These are phyloP conservation scores for Kodamaea sagamina DNA, from an alignment of 805 yeast species.

Conservation along the genomic window DNA sequence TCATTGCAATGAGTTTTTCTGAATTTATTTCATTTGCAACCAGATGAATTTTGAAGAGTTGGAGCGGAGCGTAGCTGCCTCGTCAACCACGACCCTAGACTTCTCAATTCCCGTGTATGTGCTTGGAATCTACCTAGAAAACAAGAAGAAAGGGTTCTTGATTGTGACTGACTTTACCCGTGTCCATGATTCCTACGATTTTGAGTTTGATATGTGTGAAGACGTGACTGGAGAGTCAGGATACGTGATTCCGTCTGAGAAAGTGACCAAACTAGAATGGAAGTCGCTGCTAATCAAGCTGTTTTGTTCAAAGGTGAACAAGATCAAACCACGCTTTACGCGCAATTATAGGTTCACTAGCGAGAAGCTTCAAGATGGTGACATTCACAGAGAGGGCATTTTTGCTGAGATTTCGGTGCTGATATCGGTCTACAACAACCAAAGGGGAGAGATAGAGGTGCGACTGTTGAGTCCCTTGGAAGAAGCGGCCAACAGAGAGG, in stretches of 20 bases:
- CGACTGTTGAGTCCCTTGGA: conserved; percentile 4
- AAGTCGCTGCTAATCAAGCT: conserved; percentile 7
- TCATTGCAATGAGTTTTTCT: conserved; percentile 5
- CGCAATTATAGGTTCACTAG: conserved; percentile 1
- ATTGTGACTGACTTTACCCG: conserved; percentile 15
- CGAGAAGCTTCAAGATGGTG: conserved; percentile 3
- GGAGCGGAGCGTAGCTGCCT: not conserved
- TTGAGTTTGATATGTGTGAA: conserved; percentile 2
- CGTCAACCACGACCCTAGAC: conserved; percentile 6
- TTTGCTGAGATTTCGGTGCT: conserved; percentile 7
- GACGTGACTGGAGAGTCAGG: conserved; percentile 1
- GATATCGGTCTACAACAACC: conserved; percentile 4
- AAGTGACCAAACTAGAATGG: conserved; percentile 6
- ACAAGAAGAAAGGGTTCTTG: conserved; percentile 8
- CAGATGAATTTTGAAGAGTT: conserved; percentile 1
- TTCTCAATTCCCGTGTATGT: conserved; percentile 13
- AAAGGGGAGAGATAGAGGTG: conserved; percentile 8
- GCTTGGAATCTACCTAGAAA: conserved; percentile 9
- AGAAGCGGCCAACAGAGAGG: not conserved
- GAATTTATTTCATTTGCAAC: not conserved
- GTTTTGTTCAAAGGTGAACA: conserved; percentile 5
- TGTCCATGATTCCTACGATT: not conserved
- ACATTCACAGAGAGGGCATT: conserved; percentile 1
- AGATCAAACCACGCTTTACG: conserved; percentile 3
- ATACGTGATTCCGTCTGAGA: not conserved